Evolutionary conservation across 2,329 filamentous ascomycete genomes (phyloP).

Genomic region (Colletotrichum tofieldiae): DNA sequence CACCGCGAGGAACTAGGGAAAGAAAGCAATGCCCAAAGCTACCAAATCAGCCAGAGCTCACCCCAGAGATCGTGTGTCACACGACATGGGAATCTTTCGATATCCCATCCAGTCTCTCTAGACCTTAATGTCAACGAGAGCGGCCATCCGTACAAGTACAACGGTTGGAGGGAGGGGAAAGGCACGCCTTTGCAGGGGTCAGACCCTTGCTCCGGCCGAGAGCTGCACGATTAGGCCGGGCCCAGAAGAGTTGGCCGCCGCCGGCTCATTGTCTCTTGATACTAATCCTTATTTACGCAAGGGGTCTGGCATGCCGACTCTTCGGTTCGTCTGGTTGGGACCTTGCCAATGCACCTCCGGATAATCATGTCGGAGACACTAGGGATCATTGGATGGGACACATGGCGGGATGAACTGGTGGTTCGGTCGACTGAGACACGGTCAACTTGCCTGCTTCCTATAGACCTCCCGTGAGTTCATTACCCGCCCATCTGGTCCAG

Average conservation of each 20-base stretch:
- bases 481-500: constrained; percentile 13
- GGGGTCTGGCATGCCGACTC: background rate
- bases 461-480: constrained; percentile 14
- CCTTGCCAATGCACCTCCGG: constrained; percentile 4
- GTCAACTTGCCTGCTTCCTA: constrained; percentile 14
- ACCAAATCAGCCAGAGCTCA: background rate
- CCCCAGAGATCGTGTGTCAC: background rate
- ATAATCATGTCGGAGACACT: constrained; percentile 4
- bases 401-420: constrained; percentile 18
- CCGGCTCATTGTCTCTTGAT: constrained; percentile 2
- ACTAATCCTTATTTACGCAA: constrained; percentile 4
- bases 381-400: constrained; percentile 14
- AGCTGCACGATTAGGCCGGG: constrained; percentile 9
- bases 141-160: background rate
- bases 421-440: constrained; percentile 33
- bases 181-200: constrained; percentile 15
- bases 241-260: background rate
- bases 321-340: background rate
- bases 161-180: constrained; percentile 1
- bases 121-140: background rate
- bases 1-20: background rate
- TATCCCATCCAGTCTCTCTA: background rate
- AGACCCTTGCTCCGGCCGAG: constrained; percentile 34
- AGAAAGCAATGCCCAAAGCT: background rate
- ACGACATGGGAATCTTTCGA: background rate